These are phyloP conservation scores for Epichloe amarillans DNA, from an alignment of 2,329 filamentous ascomycete genomes.

Conservation along the genomic window DNA sequence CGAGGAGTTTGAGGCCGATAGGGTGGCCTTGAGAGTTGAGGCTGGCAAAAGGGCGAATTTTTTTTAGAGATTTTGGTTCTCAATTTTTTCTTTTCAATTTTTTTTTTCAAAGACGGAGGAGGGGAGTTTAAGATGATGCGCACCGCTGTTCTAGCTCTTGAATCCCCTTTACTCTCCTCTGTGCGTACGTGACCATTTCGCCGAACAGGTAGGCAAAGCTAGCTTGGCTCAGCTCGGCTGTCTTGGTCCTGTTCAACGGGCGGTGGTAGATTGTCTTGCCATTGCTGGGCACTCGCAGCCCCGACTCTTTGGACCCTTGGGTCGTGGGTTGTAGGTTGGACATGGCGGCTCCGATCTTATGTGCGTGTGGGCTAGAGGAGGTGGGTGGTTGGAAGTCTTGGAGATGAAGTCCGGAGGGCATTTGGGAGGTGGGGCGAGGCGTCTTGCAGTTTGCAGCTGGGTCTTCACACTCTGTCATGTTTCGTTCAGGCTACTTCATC, in stretches of 20 bases:
- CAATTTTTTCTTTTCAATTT: background rate
- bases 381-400: background rate
- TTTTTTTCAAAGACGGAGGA: background rate
- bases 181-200: constrained; percentile 94
- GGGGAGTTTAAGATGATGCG: background rate
- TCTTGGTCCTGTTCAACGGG: constrained; percentile 79
- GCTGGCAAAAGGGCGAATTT: constrained; percentile 27
- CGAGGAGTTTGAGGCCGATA: constrained; percentile 84
- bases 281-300: constrained; percentile 77
- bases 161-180: constrained; percentile 79
- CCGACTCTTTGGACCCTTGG: constrained; percentile 34
- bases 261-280: constrained; percentile 98
- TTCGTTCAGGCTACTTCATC: too few relatives aligned
- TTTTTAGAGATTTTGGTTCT: too few relatives aligned
- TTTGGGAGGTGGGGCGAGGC: too few relatives aligned
- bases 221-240: constrained; percentile 78
- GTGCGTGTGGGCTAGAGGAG: background rate
- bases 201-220: constrained; percentile 94
- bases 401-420: background rate
- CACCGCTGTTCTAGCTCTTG: constrained; percentile 87
- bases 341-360: constrained; percentile 21
- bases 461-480: too few relatives aligned
- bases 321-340: constrained; percentile 33
- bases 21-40: constrained; percentile 87
- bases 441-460: too few relatives aligned